A percentile compares a stretch with the other conserved stretches of the same genome.
Evolutionary conservation across 78 protist species (phyloP).

Genomic region (Dictyostelium intermedium): DNA sequence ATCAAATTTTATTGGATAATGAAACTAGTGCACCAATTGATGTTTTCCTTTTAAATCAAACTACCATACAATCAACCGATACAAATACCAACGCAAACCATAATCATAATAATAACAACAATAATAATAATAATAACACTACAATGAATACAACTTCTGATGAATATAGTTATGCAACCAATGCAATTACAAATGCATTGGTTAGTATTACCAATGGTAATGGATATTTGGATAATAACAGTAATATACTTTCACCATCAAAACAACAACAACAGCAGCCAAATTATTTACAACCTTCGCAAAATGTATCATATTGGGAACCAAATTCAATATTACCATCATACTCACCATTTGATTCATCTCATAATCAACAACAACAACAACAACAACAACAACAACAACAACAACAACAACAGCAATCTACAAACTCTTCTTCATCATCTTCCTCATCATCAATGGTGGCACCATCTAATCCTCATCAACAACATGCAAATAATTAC

Average conservation of each 20-base stretch:
- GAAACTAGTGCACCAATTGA: slow-evolving; percentile 52
- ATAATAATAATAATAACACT: neutral
- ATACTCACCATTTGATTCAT: slow-evolving; percentile 24
- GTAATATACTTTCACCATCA: neutral
- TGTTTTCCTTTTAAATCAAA: slow-evolving; percentile 64
- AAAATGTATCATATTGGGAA: slow-evolving; percentile 34
- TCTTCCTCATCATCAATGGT: neutral
- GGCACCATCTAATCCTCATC: neutral
- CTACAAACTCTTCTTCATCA: neutral
- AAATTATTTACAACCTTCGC: neutral
- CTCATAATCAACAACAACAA: neutral
- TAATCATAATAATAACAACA: too few species aligned
- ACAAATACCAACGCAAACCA: neutral
- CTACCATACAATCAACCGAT: neutral
- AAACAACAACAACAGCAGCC: neutral
- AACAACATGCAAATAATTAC: neutral
- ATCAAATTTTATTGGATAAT: slow-evolving; percentile 57
- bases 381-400: neutral
- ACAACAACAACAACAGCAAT: neutral
- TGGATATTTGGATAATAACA: neutral
- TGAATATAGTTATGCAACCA: slow-evolving; percentile 16
- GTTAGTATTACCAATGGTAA: neutral
- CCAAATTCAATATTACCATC: slow-evolving; percentile 39
- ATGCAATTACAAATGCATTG: slow-evolving; percentile 2
- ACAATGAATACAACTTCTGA: neutral